Percentiles rank a stretch among this genome's conserved stretches.
These are phyloP conservation scores for Simmondsia chinensis DNA, from an alignment of 148 eudicot genomes.

Conservation along the genomic window DNA sequence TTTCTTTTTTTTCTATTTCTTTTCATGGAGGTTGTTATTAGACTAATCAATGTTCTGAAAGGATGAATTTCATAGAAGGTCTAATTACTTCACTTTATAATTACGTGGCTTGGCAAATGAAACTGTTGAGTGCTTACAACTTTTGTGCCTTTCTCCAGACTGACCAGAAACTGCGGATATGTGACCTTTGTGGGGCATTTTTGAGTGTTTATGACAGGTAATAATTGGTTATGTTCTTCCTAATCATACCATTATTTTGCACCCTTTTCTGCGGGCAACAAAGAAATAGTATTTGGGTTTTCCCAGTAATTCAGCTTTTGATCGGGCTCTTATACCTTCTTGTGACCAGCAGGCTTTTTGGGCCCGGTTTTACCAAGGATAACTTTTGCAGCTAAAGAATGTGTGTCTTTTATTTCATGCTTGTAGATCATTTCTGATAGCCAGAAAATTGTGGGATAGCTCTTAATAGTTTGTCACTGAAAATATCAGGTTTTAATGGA, in stretches of 20 bases:
- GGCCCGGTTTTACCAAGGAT: conserved; percentile 94
- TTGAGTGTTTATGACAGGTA: conserved; percentile 98
- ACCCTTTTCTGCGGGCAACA: conserved; percentile 17
- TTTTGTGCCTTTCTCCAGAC: conserved; percentile 41
- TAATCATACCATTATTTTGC: background rate
- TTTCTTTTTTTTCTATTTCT: too few species aligned
- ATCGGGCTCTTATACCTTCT: conserved; percentile 86
- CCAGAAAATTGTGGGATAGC: conserved; percentile 25
- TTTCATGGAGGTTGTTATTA: too few species aligned
- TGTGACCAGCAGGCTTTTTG: conserved; percentile 96
- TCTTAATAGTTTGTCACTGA: conserved; percentile 1
- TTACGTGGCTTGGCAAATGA: too few species aligned
- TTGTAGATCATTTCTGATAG: conserved; percentile 50
- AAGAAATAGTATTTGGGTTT: conserved; percentile 34
- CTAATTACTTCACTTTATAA: too few species aligned
- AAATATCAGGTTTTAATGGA: background rate
- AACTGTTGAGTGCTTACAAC: too few species aligned
- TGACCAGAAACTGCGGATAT: conserved; percentile 97
- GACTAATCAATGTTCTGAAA: too few species aligned
- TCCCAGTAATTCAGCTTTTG: conserved; percentile 69
- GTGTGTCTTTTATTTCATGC: conserved; percentile 80
- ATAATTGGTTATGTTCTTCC: background rate
- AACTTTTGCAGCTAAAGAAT: conserved; percentile 90
- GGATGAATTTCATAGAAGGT: too few species aligned
- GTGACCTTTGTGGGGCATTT: conserved; percentile 99